These are phyloP conservation scores for Geotrichum europaeum DNA, from an alignment of 1,139 yeast genomes.

Conservation along the genomic window DNA sequence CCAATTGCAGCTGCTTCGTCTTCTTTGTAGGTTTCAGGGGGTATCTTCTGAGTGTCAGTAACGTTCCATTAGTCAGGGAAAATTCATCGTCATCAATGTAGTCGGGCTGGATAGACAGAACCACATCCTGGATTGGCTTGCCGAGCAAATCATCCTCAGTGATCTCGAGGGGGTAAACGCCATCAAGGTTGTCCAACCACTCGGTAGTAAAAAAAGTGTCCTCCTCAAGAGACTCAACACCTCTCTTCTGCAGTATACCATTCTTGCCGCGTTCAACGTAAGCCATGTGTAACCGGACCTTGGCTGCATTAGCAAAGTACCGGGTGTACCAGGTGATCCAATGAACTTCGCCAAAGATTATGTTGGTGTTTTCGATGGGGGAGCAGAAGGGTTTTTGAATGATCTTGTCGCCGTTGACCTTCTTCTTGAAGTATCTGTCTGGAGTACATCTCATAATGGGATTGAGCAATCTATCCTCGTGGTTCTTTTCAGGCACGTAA, in stretches of 20 bases:
- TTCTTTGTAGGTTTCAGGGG: conserved; percentile 56
- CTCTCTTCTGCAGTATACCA: conserved; percentile 21
- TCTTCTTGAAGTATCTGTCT: conserved; percentile 51
- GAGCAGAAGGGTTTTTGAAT: conserved; percentile 74
- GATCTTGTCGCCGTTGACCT: conserved; percentile 52
- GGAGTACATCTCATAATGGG: conserved; percentile 87
- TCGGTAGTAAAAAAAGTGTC: conserved; percentile 62
- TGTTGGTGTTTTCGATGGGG: conserved; percentile 55
- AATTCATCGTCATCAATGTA: conserved; percentile 57
- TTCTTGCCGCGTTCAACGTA: conserved; percentile 62
- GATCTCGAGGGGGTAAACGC: conserved; percentile 56
- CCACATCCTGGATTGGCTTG: conserved; percentile 43
- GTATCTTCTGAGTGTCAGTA: conserved; percentile 51
- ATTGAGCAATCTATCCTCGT: conserved; percentile 54
- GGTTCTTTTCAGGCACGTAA: conserved; percentile 44
- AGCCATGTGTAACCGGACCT: conserved; percentile 63
- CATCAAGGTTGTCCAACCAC: conserved; percentile 63
- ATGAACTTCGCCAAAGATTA: conserved; percentile 56
- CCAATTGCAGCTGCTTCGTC: conserved; percentile 41
- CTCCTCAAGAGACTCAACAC: conserved; percentile 27
- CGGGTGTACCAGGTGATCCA: conserved; percentile 77
- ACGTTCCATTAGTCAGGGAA: conserved; percentile 43
- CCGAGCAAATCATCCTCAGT: conserved; percentile 58
- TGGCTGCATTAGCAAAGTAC: conserved; percentile 46
- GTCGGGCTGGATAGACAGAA: conserved; percentile 68